Base-by-base conservation (phyloP, 805 yeast genomes). In the Kuraishia molischiana region DNA sequence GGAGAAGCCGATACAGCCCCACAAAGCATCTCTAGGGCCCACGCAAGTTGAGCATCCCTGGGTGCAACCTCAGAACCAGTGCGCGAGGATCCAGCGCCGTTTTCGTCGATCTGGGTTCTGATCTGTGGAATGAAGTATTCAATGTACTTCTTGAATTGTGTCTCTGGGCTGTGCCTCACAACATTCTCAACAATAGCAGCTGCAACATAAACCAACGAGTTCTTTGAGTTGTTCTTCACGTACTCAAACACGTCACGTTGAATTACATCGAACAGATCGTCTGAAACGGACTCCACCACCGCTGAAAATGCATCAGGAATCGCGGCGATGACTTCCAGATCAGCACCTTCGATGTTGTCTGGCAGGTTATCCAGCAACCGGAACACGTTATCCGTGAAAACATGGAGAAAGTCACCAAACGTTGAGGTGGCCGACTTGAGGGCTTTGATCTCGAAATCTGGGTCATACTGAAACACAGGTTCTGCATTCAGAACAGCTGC, bases 41-140 rank as follows among this genome's bases (percentile, higher is more conserved):
- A 76, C 22, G 76, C 75, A 6, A 92, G 59, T 15, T 79, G 72
- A 22, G 79, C 80, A 56, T 92, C 97, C 31, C 87, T 69, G n/a
- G 84, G 84, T 20, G 77, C 66, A 19, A 82, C 66, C 22, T 82
- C 89, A 5, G 70, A 62, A 0, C 80, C 74, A 4, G 66, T 69
- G 53, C 95, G 70, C 0, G 78, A 62, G 1, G 72, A 58, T 3
- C 97, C 97, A 0, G 97, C 97, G 3, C 77, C 82, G 44, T 89
- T 83, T 45, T 79, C 85, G 9, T 62, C 61, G 17, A 90, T 66
- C 51, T 90, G 95, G 24, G 69, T 74, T 28, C 66, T 62, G 19
- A 89, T 77, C 37, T 69, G 69, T 4, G 63, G 64, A 35, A 68
- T 58, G 15, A 82, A 56, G n/a, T 64, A 49, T 0, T 62, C 54